Percentiles rank a stretch among this genome's conserved stretches.
These are phyloP conservation scores for Chaetomium fimeti DNA, from an alignment of 495 filamentous ascomycete genomes.

Conservation along the genomic window DNA sequence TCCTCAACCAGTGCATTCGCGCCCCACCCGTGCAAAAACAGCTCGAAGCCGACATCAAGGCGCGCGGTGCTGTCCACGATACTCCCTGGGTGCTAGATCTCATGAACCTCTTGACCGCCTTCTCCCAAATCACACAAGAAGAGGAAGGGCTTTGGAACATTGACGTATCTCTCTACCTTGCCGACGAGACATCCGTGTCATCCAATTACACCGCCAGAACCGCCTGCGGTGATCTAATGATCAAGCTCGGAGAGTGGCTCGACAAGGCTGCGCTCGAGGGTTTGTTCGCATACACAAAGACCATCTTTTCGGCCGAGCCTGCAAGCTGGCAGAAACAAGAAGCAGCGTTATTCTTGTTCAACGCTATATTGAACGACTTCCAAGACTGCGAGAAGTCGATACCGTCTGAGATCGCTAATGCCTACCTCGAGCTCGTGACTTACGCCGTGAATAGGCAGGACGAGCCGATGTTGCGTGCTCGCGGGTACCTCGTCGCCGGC, in stretches of 20 bases:
- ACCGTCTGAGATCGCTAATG: slow-evolving; percentile 61
- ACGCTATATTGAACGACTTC: slow-evolving; percentile 76
- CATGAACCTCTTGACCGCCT: slow-evolving; percentile 75
- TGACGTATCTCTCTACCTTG: slow-evolving; percentile 90
- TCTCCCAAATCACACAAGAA: slow-evolving; percentile 88
- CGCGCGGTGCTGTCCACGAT: slow-evolving; percentile 54
- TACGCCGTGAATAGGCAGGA: slow-evolving; percentile 66
- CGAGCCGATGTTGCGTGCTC: slow-evolving; percentile 68
- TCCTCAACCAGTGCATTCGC: slow-evolving; percentile 81
- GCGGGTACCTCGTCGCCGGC: slow-evolving; percentile 82
- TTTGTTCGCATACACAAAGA: slow-evolving; percentile 68
- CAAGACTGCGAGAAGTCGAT: slow-evolving; percentile 68
- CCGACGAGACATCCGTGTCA: slow-evolving; percentile 92
- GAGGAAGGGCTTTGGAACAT: slow-evolving; percentile 95
- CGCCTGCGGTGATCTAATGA: slow-evolving; percentile 83
- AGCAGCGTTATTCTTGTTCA: slow-evolving; percentile 78
- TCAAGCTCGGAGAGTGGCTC: slow-evolving; percentile 93
- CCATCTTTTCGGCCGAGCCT: slow-evolving; percentile 55
- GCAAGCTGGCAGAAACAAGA: slow-evolving; percentile 66
- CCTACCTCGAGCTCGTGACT: slow-evolving; percentile 73
- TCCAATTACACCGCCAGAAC: slow-evolving; percentile 93
- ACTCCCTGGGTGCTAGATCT: slow-evolving; percentile 78
- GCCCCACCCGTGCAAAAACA: slow-evolving; percentile 83
- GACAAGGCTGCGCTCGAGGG: slow-evolving; percentile 66
- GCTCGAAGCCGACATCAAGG: slow-evolving; percentile 66